These are phyloP conservation scores for Aspergillus amoenus DNA, from an alignment of 2,329 filamentous ascomycete species.

Conservation along the genomic window DNA sequence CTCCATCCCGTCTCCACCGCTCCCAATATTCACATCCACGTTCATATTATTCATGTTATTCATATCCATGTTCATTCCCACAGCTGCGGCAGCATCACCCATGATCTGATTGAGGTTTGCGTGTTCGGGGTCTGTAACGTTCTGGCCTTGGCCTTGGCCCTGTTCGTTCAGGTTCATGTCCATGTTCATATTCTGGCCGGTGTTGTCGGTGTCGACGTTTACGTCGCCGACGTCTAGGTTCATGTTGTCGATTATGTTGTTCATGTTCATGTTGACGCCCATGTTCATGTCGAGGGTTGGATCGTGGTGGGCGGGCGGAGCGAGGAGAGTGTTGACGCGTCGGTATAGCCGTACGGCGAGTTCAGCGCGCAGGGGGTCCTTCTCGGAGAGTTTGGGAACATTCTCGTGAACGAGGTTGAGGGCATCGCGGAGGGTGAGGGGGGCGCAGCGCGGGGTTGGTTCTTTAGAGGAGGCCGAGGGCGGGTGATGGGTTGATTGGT, in stretches of 20 bases:
- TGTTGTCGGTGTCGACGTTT: constrained; percentile 26
- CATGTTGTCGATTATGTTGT: constrained; percentile 45
- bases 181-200: background rate
- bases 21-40: constrained; percentile 21
- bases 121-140: background rate
- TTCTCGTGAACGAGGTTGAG: constrained; percentile 39
- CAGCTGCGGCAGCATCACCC: constrained; percentile 38
- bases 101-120: constrained; percentile 42
- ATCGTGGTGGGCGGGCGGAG: constrained; percentile 30
- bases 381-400: constrained; percentile 42
- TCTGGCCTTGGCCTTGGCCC: background rate
- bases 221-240: constrained; percentile 30
- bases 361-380: constrained; percentile 45
- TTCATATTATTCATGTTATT: background rate
- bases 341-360: constrained; percentile 46
- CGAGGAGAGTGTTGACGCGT: constrained; percentile 43
- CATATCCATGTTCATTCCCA: constrained; percentile 27
- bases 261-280: constrained; percentile 19
- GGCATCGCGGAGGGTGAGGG: constrained; percentile 44
- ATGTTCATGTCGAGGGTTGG: background rate
- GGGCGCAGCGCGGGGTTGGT: constrained; percentile 30
- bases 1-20: background rate
- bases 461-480: constrained; percentile 35
- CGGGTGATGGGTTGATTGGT: constrained; percentile 34
- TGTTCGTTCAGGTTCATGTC: background rate